Evolutionary conservation across 257 asterid species (phyloP).

Genomic region (Solanum bukasovii): DNA sequence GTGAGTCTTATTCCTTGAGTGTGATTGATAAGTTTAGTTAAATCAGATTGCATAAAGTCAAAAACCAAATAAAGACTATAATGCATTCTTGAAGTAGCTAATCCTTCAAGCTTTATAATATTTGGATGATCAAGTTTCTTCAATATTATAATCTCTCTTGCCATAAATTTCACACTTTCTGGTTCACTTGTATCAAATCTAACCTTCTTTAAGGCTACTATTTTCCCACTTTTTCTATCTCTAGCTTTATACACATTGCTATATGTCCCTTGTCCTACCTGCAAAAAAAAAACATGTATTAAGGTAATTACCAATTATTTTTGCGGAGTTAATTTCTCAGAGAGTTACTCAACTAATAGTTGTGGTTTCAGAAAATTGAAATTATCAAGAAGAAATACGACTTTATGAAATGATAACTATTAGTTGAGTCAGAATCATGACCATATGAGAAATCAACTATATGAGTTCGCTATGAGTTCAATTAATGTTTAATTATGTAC

Average conservation of each 20-base stretch:
- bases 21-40: conserved; percentile 39
- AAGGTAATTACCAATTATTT: not conserved
- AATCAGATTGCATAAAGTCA: conserved; percentile 62
- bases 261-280: conserved; percentile 86
- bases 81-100: conserved; percentile 90
- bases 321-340: not conserved
- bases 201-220: conserved; percentile 69
- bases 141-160: conserved; percentile 68
- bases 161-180: conserved; percentile 67
- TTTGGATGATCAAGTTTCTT: conserved; percentile 69
- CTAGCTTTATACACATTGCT: conserved; percentile 80
- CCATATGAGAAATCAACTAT: not conserved
- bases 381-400: not conserved
- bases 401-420: not conserved
- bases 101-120: conserved; percentile 66
- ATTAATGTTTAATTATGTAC: too few species aligned
- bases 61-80: conserved; percentile 71
- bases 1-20: conserved; percentile 39
- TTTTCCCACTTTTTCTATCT: conserved; percentile 46
- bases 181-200: conserved; percentile 79
- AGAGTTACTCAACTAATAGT: too few species aligned
- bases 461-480: too few species aligned
- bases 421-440: not conserved
- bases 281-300: not conserved
- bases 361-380: not conserved